These are phyloP conservation scores for Sordaria brevicollis DNA, from an alignment of 495 filamentous ascomycete species.

Conservation along the genomic window DNA sequence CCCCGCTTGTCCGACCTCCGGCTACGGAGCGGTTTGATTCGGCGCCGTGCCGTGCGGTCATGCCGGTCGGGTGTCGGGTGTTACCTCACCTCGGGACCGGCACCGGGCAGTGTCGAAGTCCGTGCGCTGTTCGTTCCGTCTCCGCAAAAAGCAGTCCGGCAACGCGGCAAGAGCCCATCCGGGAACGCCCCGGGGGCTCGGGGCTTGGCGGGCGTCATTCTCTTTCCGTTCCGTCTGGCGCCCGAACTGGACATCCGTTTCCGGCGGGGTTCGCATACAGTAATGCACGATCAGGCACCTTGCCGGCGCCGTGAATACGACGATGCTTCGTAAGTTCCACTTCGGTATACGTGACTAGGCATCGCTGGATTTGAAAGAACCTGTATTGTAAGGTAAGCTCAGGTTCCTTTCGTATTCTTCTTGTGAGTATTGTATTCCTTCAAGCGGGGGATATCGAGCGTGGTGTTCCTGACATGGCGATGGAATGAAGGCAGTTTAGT, in stretches of 20 bases:
- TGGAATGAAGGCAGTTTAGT: not conserved
- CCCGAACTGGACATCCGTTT: not conserved
- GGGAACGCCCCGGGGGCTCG: too few species aligned
- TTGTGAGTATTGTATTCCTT: not conserved
- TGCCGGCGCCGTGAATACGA: not conserved
- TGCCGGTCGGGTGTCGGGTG: too few species aligned
- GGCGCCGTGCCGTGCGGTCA: too few species aligned
- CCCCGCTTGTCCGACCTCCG: too few species aligned
- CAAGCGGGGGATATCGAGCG: not conserved
- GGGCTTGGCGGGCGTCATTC: not conserved
- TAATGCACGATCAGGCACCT: not conserved
- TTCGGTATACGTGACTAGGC: not conserved
- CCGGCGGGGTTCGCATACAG: not conserved
- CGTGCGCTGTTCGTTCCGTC: too few species aligned
- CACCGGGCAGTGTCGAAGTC: too few species aligned
- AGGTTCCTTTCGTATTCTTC: not conserved
- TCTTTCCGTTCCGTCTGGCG: not conserved
- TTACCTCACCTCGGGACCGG: too few species aligned
- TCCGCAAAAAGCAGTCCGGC: too few species aligned
- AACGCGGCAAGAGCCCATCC: too few species aligned
- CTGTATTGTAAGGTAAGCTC: too few species aligned
- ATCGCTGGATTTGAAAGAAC: too few species aligned
- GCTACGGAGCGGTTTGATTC: too few species aligned
- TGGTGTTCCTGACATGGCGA: not conserved
- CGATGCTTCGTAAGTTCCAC: not conserved